A percentile compares a stretch with the other conserved stretches of the same genome.
Conservation (phyloP, 2,329 filamentous ascomycete genomes). For the Verticillium nubilum region DNA sequence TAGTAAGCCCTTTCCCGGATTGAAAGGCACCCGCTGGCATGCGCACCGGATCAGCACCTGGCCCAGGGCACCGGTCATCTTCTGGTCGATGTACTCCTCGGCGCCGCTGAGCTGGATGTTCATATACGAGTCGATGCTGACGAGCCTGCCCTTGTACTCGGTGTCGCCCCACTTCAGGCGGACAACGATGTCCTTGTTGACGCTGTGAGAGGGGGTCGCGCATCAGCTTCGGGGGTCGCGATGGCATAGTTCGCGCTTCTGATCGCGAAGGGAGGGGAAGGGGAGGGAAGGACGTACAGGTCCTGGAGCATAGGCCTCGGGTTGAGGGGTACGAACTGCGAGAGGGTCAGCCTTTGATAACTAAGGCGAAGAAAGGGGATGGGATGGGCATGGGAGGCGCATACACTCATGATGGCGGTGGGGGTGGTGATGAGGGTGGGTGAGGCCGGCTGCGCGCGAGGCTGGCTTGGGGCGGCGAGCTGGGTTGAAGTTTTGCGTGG, state of each 20-base stretch:
- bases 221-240: neutral
- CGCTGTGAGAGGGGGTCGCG: conserved; percentile 37
- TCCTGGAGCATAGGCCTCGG: conserved; percentile 93
- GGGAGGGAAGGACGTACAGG: conserved; percentile 55
- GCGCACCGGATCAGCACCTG: conserved; percentile 84
- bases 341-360: neutral
- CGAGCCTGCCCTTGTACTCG: conserved; percentile 90
- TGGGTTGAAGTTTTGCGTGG: neutral
- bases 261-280: neutral
- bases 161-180: conserved; percentile 97
- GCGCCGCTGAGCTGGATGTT: conserved; percentile 90
- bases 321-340: conserved; percentile 85
- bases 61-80: conserved; percentile 78
- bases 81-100: conserved; percentile 86
- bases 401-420: conserved; percentile 28
- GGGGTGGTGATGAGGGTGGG: neutral
- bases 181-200: conserved; percentile 86
- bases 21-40: neutral
- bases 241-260: too few species aligned
- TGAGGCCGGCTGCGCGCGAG: neutral
- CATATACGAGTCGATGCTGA: conserved; percentile 97
- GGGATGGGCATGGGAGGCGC: neutral
- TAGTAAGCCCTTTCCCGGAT: neutral
- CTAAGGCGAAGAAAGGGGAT: neutral
- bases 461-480: neutral